Evolutionary conservation across 2,329 filamentous ascomycete genomes (phyloP), one percentile per base, ranked within the genome.

Genomic region (Parasarocladium wereldwijsianum): DNA sequence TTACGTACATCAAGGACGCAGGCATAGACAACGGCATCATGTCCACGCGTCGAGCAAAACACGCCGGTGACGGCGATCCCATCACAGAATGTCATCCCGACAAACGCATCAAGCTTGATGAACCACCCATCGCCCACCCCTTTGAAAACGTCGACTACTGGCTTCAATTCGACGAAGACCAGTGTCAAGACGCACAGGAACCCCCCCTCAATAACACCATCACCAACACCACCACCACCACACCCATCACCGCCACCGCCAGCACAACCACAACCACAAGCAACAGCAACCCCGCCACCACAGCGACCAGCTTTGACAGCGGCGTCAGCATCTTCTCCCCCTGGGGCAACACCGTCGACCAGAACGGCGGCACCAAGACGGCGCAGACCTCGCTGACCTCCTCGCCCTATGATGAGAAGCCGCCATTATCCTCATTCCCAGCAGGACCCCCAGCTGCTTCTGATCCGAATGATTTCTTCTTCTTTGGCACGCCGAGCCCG

Each of bases 81-180:
- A 29, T 19, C 8, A 19, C 27, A 9, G 27, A 29, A 21, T 19
- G 27, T 19, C 27, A 29, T 19, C 8, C 20, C 27, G 27, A 29
- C 18, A 29, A 29, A 14, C 27, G 27, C 13, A 15, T 29, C 27
- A 29, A 29, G 27, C 27, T 29, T 22, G 27, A 29, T 17, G 17
- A 29, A 19, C 27, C 27, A 8, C 27, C 17, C 15, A 17, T 21
- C n/a, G 27, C 27, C 16, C 27, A 29, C 27, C 27, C 27, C 6
- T 29, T 29, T 19, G 27, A 29, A 19, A 29, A 29, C 27, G 27
- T 29, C 18, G 27, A 29, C 13, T 29, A 29, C 27, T 29, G 27
- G 27, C 27, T 29, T 11, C 17, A 29, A 17, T 29, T 29, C 27
- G 27, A 29, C n/a, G 17, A 17, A n/a, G 27, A 29, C 8, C 27